Conservation (phyloP, 495 filamentous ascomycete species). For the Thozetella sp. region DNA sequence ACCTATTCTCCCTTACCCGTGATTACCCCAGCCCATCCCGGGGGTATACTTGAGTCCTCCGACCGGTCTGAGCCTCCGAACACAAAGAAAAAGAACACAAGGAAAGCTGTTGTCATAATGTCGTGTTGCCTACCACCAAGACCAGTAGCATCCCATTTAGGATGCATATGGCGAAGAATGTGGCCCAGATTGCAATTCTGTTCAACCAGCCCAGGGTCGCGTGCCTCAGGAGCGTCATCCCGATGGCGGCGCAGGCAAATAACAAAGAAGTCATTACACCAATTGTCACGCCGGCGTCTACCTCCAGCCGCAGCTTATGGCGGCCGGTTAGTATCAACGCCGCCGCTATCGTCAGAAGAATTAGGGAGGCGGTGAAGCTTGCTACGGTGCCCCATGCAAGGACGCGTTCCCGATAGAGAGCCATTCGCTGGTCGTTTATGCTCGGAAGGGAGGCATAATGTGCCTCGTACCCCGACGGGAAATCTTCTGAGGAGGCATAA, state of each 20-base stretch:
- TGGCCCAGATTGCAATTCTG: conserved; percentile 38
- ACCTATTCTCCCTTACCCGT: background rate
- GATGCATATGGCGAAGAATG: conserved; percentile 48
- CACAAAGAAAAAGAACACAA: background rate
- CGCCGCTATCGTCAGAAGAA: conserved; percentile 55
- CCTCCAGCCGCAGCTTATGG: conserved; percentile 53
- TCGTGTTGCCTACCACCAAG: conserved; percentile 39
- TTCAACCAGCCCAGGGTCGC: conserved; percentile 40
- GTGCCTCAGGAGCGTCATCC: conserved; percentile 45
- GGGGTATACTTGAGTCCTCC: background rate
- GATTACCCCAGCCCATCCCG: no score
- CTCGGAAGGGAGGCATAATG: conserved; percentile 45
- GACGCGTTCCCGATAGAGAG: conserved; percentile 41
- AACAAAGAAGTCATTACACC: conserved; percentile 57
- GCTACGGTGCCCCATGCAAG: conserved; percentile 44
- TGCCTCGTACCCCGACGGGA: conserved; percentile 38
- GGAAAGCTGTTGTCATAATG: conserved; percentile 15
- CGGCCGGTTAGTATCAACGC: conserved; percentile 55
- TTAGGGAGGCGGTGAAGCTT: conserved; percentile 43
- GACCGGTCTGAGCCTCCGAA: background rate
- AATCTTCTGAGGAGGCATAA: conserved; percentile 30
- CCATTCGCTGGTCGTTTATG: conserved; percentile 37
- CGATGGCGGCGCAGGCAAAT: conserved; percentile 55
- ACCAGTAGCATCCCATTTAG: conserved; percentile 53
- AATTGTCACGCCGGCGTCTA: conserved; percentile 61